A percentile compares a stretch with the other conserved stretches of the same genome.
Conservation (phyloP, 768 basidiomycete genomes). For the Grammothele lineata region DNA sequence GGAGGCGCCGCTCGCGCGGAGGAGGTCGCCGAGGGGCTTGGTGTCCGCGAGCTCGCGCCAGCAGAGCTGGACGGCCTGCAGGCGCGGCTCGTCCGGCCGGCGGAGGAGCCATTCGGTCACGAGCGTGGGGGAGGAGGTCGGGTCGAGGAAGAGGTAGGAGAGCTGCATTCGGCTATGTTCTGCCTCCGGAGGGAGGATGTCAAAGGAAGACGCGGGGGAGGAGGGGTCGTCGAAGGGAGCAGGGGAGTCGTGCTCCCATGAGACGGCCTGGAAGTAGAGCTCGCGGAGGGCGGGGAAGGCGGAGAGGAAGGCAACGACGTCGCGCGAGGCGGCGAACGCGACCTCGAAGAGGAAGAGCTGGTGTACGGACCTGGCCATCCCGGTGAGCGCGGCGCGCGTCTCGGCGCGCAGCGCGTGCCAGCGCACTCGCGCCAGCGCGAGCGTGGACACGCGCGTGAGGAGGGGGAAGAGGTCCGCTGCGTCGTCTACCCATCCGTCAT, state of each 20-base stretch:
- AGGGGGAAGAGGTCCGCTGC: conserved; percentile 14
- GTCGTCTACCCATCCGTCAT: conserved; percentile 21
- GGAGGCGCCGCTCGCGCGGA: conserved; percentile 23
- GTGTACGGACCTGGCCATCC: conserved; percentile 14
- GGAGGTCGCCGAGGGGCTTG: conserved; percentile 22
- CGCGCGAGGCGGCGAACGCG: conserved; percentile 21
- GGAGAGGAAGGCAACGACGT: conserved; percentile 23
- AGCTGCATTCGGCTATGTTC: conserved; percentile 19
- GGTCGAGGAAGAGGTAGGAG: conserved; percentile 25
- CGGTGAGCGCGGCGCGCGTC: conserved; percentile 19
- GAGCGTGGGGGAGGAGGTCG: conserved; percentile 25
- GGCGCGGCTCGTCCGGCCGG: conserved; percentile 21
- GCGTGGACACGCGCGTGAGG: conserved; percentile 17
- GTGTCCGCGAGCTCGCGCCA: conserved; percentile 25
- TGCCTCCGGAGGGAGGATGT: background rate
- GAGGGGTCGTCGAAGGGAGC: conserved; percentile 8
- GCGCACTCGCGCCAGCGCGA: conserved; percentile 22
- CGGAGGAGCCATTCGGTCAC: conserved; percentile 26
- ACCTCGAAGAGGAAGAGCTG: conserved; percentile 26
- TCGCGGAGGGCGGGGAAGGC: conserved; percentile 23
- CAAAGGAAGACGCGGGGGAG: background rate
- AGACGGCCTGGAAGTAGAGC: conserved; percentile 27
- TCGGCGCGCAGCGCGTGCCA: conserved; percentile 20
- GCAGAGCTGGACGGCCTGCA: conserved; percentile 26
- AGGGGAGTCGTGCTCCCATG: conserved; percentile 22